These are phyloP conservation scores for Hysterium pulicare DNA, from an alignment of 2,329 filamentous ascomycete genomes.

Conservation along the genomic window DNA sequence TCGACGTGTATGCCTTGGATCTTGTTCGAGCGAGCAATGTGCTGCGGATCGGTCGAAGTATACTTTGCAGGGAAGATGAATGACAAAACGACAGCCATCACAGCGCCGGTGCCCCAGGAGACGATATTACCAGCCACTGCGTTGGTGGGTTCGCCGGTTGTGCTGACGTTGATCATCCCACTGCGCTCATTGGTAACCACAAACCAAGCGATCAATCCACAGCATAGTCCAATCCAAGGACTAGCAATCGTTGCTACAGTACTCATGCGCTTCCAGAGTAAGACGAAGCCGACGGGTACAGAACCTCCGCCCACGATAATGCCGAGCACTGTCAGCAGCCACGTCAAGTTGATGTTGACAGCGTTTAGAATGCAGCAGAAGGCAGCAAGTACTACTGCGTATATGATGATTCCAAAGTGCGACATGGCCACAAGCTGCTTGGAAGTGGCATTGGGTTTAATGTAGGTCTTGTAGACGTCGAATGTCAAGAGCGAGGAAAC, in stretches of 20 bases:
- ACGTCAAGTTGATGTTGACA: constrained; percentile 14
- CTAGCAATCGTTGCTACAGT: constrained; percentile 67
- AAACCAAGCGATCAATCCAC: constrained; percentile 57
- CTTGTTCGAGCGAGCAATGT: too few relatives aligned
- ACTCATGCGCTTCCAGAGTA: constrained; percentile 79
- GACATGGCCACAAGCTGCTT: constrained; percentile 74
- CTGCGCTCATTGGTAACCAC: constrained; percentile 32
- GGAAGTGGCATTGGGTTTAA: constrained; percentile 73
- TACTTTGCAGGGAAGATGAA: too few relatives aligned
- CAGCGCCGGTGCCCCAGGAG: too few relatives aligned
- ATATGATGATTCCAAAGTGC: constrained; percentile 69
- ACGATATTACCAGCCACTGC: too few relatives aligned
- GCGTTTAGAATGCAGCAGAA: constrained; percentile 65
- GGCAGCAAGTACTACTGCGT: constrained; percentile 73
- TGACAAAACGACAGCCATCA: too few relatives aligned
- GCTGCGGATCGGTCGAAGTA: too few relatives aligned
- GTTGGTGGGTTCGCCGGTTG: constrained; percentile 57
- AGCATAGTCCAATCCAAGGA: constrained; percentile 65
- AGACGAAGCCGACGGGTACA: constrained; percentile 73
- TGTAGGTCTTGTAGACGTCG: constrained; percentile 82
- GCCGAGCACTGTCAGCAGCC: constrained; percentile 13
- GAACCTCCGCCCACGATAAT: constrained; percentile 67
- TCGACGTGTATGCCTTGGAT: too few relatives aligned
- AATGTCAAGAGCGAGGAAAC: constrained; percentile 86
- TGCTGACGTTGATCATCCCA: constrained; percentile 29